phyloP scores from a whole-genome alignment of 2,329 filamentous ascomycete genomes.

The Pseudocercospora fijiensis region DNA sequence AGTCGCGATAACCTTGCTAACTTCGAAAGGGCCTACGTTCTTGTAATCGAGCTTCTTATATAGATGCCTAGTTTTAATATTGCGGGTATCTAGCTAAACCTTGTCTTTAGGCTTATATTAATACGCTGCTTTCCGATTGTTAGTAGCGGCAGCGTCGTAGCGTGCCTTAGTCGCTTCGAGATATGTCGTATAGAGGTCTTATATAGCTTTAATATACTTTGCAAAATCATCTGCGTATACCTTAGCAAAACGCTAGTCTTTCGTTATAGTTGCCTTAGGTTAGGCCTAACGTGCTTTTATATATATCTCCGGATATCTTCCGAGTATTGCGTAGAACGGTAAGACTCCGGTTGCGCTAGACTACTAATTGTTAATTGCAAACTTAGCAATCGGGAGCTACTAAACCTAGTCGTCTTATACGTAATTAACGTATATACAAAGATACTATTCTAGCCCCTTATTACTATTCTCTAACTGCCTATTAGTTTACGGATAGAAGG shows the following conservation, averaged over 20 bases:
- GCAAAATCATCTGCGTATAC: not conserved
- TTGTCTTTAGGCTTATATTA: not conserved
- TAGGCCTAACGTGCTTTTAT: not conserved
- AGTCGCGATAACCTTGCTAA: not conserved
- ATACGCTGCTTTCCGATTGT: not conserved
- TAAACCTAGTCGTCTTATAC: slow-evolving; percentile 3
- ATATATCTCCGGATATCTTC: not conserved
- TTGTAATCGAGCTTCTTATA: slow-evolving; percentile 5
- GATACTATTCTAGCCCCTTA: no score
- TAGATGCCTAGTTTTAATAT: not conserved
- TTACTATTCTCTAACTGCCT: not conserved
- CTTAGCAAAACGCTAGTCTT: not conserved
- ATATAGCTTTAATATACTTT: not conserved
- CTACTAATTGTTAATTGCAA: slow-evolving; percentile 1
- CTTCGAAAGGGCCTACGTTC: not conserved
- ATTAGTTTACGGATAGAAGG: not conserved
- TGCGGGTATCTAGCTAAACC: not conserved
- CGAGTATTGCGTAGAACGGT: not conserved
- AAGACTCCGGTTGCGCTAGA: not conserved
- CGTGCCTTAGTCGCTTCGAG: not conserved
- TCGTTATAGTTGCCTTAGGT: not conserved
- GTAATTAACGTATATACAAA: slow-evolving; percentile 7
- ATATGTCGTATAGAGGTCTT: not conserved
- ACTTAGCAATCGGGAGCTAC: not conserved
- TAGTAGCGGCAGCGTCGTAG: not conserved